Percentiles rank a stretch among this genome's conserved stretches.
Conservation (phyloP, 2,329 filamentous ascomycete genomes). For the Claviceps sorghi region DNA sequence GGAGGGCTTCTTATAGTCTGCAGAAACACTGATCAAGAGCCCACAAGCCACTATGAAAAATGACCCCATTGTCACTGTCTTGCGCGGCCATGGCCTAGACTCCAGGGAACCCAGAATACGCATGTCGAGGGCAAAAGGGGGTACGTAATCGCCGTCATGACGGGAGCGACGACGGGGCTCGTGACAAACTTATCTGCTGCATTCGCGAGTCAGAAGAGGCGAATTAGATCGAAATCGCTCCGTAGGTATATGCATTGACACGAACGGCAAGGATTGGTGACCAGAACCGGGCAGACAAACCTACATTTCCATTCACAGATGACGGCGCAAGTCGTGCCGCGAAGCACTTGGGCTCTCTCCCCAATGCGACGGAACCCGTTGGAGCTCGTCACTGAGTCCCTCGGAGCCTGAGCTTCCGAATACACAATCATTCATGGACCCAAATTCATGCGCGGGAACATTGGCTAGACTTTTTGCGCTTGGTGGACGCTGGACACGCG, state of each 20-base stretch:
- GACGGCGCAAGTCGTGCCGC: not conserved
- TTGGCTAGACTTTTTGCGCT: not conserved
- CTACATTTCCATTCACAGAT: not conserved
- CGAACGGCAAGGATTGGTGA: not conserved
- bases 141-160: constrained; percentile 25
- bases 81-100: not conserved
- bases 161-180: constrained; percentile 12
- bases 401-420: not conserved
- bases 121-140: constrained; percentile 23
- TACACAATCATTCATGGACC: not conserved
- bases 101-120: constrained; percentile 34
- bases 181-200: not conserved
- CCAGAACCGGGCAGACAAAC: not conserved
- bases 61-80: not conserved
- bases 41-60: not conserved
- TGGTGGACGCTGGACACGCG: not conserved
- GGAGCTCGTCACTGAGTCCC: not conserved
- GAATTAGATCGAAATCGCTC: no score
- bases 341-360: not conserved
- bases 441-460: not conserved
- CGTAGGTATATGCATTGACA: not conserved
- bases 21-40: not conserved
- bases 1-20: not conserved
- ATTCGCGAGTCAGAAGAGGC: not conserved
- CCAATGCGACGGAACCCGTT: no score